phyloP scores from a whole-genome alignment of 2,329 filamentous ascomycete species.

The Pseudomassariella vexata region DNA sequence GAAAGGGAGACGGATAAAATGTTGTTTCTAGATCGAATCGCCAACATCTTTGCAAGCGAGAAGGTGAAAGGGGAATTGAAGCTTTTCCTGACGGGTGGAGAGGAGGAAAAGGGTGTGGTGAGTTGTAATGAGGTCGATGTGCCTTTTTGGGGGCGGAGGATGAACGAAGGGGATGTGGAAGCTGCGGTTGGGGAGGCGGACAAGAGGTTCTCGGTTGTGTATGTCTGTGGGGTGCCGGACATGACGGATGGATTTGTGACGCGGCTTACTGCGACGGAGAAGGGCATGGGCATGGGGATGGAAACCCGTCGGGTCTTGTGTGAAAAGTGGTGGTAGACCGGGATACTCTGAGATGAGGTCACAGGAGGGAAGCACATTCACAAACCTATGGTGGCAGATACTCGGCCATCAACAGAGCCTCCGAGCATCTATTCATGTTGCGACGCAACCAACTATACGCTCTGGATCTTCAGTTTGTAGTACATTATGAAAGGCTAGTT shows the following conservation, averaged over 20 bases:
- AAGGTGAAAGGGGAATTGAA: conserved; percentile 33
- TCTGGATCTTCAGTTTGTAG: too few species aligned
- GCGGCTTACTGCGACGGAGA: conserved; percentile 29
- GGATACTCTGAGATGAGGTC: too few species aligned
- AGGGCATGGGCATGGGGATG: conserved; percentile 34
- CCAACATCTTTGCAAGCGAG: conserved; percentile 29
- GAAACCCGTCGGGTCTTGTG: conserved; percentile 42
- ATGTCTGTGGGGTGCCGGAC: conserved; percentile 60
- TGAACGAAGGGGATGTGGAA: conserved; percentile 35
- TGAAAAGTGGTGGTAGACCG: conserved; percentile 58
- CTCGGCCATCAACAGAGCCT: too few species aligned
- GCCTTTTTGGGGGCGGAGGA: conserved; percentile 30
- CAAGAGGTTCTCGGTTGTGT: conserved; percentile 44
- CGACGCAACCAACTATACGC: too few species aligned
- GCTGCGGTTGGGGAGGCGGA: conserved; percentile 29
- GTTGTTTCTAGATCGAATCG: conserved; percentile 46
- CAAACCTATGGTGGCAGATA: too few species aligned
- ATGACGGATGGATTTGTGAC: conserved; percentile 65
- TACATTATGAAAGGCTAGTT: too few species aligned
- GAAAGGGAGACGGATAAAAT: conserved; percentile 25
- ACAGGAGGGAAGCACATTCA: too few species aligned
- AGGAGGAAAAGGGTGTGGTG: conserved; percentile 11
- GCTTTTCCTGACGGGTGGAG: conserved; percentile 39
- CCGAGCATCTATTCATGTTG: too few species aligned
- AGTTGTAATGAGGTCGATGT: conserved; percentile 17